A percentile compares a stretch with the other conserved stretches of the same genome.
Evolutionary conservation across 441 rosid genomes (phyloP).

Genomic region (Eruca vesicaria): DNA sequence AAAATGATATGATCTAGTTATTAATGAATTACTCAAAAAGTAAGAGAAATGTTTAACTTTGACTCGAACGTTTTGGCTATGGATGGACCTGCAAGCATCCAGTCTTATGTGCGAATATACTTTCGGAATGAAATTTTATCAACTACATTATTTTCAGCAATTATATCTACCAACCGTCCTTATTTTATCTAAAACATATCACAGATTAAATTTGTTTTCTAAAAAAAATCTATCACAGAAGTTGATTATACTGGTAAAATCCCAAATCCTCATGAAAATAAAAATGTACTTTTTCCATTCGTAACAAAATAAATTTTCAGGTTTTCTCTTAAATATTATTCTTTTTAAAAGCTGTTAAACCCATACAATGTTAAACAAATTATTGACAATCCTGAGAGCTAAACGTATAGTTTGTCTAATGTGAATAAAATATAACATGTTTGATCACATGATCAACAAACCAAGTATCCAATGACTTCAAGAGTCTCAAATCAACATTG

Average conservation of each 20-base stretch:
- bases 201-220: too few relatives aligned
- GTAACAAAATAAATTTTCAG: too few relatives aligned
- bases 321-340: too few relatives aligned
- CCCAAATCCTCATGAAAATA: too few relatives aligned
- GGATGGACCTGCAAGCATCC: background rate
- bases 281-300: too few relatives aligned
- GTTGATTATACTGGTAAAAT: background rate
- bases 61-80: background rate
- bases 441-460: background rate
- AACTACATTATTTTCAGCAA: background rate
- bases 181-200: too few relatives aligned
- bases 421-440: too few relatives aligned
- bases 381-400: too few relatives aligned
- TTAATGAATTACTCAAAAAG: background rate
- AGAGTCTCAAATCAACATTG: background rate
- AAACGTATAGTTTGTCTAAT: too few relatives aligned
- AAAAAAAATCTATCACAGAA: background rate
- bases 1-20: conserved; percentile 4
- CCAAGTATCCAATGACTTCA: conserved; percentile 1
- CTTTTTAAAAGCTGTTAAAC: too few relatives aligned
- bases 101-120: background rate
- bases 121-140: background rate
- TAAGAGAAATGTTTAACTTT: conserved; percentile 1
- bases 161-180: background rate
- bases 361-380: too few relatives aligned